Percentiles rank a stretch among this genome's conserved stretches.
Conservation (phyloP, 441 rosid genomes). For the Syzygium malaccense region DNA sequence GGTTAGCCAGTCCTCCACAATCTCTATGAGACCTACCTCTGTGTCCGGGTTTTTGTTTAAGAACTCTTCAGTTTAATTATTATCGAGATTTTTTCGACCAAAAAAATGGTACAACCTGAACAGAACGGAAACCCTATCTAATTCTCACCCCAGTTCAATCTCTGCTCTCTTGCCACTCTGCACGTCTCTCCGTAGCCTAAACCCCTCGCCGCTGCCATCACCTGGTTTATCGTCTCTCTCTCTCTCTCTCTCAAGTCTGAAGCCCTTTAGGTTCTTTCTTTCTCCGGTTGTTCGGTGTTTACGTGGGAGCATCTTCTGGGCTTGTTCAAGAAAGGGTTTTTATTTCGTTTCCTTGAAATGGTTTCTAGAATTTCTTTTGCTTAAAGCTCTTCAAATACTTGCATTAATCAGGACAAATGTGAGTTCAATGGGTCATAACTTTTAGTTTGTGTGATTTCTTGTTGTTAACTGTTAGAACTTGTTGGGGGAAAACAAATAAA, state of each 20-base stretch:
- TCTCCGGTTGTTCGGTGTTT: not conserved
- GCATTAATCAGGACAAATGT: not conserved
- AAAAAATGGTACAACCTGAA: no score
- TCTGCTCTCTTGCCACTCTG: not conserved
- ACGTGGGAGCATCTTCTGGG: not conserved
- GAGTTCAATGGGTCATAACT: not conserved
- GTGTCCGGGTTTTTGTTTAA: no score
- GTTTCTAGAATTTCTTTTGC: not conserved
- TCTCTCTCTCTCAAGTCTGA: not conserved
- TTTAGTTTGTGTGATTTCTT: not conserved
- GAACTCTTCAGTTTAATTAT: no score
- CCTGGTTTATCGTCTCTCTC: not conserved
- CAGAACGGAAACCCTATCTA: not conserved
- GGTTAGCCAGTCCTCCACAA: rapidly evolving
- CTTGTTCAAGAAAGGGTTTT: not conserved
- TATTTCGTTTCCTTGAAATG: not conserved
- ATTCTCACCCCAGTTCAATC: not conserved
- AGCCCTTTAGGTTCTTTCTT: not conserved
- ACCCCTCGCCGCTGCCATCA: not conserved
- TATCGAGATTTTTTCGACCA: no score
- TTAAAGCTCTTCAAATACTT: not conserved
- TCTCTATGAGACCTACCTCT: no score
- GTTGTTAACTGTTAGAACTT: not conserved
- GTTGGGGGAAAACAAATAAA: not conserved
- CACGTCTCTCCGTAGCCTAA: not conserved